These are phyloP conservation scores for Fusarium tjaetaba DNA, from an alignment of 2,329 filamentous ascomycete genomes.

Conservation along the genomic window DNA sequence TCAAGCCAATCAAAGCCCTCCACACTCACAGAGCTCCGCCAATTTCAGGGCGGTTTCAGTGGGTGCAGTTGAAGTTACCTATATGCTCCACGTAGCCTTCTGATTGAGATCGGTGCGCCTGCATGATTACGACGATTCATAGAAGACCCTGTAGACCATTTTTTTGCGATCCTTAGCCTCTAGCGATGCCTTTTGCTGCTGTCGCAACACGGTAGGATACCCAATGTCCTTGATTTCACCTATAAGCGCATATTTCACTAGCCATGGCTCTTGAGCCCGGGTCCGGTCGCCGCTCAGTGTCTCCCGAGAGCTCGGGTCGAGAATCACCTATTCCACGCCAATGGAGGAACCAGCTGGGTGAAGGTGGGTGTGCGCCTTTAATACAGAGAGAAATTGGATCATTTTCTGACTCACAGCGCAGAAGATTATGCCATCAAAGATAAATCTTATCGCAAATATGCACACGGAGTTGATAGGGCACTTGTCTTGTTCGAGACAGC, in stretches of 20 bases:
- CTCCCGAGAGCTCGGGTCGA: slow-evolving; percentile 86
- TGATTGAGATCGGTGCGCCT: slow-evolving; percentile 34
- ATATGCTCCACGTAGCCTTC: slow-evolving; percentile 44
- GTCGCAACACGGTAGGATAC: slow-evolving; percentile 20
- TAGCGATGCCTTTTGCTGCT: slow-evolving; percentile 32
- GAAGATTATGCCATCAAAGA: slow-evolving; percentile 68
- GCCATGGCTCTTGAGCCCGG: slow-evolving; percentile 73
- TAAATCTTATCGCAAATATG: slow-evolving; percentile 86
- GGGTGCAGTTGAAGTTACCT: slow-evolving; percentile 25
- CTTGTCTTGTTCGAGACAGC: slow-evolving; percentile 91
- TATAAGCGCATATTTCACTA: slow-evolving; percentile 38
- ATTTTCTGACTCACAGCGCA: slow-evolving; percentile 42
- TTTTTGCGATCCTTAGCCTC: slow-evolving; percentile 2
- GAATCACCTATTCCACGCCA: slow-evolving; percentile 79
- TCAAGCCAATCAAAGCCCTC: slow-evolving; percentile 35
- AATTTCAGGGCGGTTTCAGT: slow-evolving; percentile 27
- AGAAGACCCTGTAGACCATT: slow-evolving; percentile 5
- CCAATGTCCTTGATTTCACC: slow-evolving; percentile 35
- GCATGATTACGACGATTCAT: slow-evolving; percentile 29
- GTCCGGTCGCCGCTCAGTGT: slow-evolving; percentile 67
- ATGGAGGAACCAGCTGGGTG: slow-evolving; percentile 80
- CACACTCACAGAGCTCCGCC: not conserved
- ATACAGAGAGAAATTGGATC: not conserved
- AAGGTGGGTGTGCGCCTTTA: slow-evolving; percentile 65
- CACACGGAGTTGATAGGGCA: slow-evolving; percentile 85